Conservation (phyloP, 495 filamentous ascomycete species). For the Talaromyces thailandensis region DNA sequence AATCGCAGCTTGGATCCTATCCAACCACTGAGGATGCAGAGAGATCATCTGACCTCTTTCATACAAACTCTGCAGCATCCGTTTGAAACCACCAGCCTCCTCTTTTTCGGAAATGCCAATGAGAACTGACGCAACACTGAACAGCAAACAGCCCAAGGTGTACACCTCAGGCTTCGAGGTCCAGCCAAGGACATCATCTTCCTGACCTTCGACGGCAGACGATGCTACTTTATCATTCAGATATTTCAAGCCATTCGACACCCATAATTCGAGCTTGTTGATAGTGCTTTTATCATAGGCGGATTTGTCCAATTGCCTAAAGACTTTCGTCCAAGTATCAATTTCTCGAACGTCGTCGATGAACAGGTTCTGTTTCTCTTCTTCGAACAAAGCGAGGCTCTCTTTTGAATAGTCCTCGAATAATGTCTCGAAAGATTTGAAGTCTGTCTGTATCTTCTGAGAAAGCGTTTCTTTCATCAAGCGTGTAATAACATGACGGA, state of each 20-base stretch:
- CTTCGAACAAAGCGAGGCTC: constrained; percentile 67
- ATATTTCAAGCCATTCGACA: constrained; percentile 42
- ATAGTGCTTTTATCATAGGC: constrained; percentile 18
- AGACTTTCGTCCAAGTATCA: constrained; percentile 49
- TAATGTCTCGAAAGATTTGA: constrained; percentile 31
- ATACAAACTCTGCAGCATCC: constrained; percentile 15
- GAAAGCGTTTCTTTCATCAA: constrained; percentile 13
- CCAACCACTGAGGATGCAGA: constrained; percentile 28
- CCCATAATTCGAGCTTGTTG: constrained; percentile 40
- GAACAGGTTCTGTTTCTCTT: constrained; percentile 88
- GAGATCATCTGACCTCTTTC: constrained; percentile 15
- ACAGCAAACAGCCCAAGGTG: constrained; percentile 52
- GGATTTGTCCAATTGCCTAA: constrained; percentile 20
- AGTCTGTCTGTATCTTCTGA: neutral
- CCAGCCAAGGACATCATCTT: constrained; percentile 66
- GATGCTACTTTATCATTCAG: constrained; percentile 27
- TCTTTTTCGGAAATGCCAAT: constrained; percentile 15
- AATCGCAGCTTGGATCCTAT: constrained; percentile 17
- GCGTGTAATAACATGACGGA: constrained; percentile 15
- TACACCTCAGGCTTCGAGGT: constrained; percentile 64
- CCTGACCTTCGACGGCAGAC: constrained; percentile 13
- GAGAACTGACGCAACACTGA: constrained; percentile 24
- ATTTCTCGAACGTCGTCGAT: constrained; percentile 69
- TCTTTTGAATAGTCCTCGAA: constrained; percentile 45
- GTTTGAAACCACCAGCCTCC: constrained; percentile 9